Evolutionary conservation across 108 stramenopile genomes (phyloP), one percentile per base, ranked within the genome.

Genomic region (Seminavis robusta): DNA sequence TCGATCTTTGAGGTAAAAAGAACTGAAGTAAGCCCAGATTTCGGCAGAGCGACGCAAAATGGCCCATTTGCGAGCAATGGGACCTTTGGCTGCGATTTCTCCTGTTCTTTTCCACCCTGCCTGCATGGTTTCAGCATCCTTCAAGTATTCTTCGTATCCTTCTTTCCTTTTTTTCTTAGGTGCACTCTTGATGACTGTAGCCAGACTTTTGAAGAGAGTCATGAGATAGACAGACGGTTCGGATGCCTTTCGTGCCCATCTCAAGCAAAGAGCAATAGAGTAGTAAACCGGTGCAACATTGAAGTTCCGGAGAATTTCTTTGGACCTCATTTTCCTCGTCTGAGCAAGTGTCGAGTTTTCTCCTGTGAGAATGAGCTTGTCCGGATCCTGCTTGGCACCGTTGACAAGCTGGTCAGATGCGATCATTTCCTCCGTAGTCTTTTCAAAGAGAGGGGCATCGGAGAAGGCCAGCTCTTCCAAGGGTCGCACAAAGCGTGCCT

Each of bases 11-110:
- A 90, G 58, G 56, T 90, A 90, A 58, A 94, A 94, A 0, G 83
- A 83, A 40, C 81, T 77, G 41, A 90, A 90, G 42, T 90, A 94
- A 19, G 84, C 83, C 89, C 93, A 94, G 52, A 94, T 90, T 66
- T 94, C 93, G 7, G 86, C 80, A 30, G 85, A 87, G 20, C 93
- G 77, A 9, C 89, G 55, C 10, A 94, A 52, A 47, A 81, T 88
- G 16, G 86, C 91, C 80, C 83, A 86, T 31, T 86, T 86, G 26
- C 73, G 52, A 2, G 79, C 83, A 38, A 71, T 49, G 27, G 59
- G 55, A 8, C 87, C 87, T 64, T 88, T 83, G 13, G 87, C 78
- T 10, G 91, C 91, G 59, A 92, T 88, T 54, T 86, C 79, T 33
- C 91, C 91, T 8, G 84, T 88, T 9, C 85, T 74, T 57, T 92